These are phyloP conservation scores for Histomonas meleagridis DNA, from an alignment of 208 protist species.

Conservation along the genomic window DNA sequence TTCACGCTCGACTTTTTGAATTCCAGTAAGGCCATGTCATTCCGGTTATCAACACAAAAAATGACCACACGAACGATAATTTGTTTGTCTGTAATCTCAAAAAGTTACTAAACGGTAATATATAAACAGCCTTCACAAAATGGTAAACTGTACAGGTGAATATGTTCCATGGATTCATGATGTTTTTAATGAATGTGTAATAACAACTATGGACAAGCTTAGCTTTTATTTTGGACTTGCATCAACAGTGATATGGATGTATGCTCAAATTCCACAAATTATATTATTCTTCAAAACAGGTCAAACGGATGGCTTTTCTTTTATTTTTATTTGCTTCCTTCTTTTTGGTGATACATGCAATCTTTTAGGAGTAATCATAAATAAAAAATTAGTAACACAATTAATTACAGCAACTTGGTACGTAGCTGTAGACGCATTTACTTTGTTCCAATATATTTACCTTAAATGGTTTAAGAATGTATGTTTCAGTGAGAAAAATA, in stretches of 20 bases:
- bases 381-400: not conserved
- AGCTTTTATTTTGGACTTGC: not conserved
- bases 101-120: no score
- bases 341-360: not conserved
- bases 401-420: conserved; percentile 4
- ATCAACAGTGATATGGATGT: conserved; percentile 26
- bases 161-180: not conserved
- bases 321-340: not conserved
- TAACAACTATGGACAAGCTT: not conserved
- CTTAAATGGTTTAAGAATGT: not conserved
- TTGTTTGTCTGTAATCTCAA: no score
- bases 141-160: not conserved
- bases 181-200: not conserved
- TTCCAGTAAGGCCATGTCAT: no score
- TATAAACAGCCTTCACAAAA: not conserved
- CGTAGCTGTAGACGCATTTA: not conserved
- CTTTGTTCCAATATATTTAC: not conserved
- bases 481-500: not conserved
- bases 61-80: no score
- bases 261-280: conserved; percentile 6
- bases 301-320: not conserved
- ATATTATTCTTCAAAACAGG: not conserved
- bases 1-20: no score
- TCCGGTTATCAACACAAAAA: no score
- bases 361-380: not conserved